Base-by-base conservation (phyloP, 257 asterid genomes). In the Striga asiatica region DNA sequence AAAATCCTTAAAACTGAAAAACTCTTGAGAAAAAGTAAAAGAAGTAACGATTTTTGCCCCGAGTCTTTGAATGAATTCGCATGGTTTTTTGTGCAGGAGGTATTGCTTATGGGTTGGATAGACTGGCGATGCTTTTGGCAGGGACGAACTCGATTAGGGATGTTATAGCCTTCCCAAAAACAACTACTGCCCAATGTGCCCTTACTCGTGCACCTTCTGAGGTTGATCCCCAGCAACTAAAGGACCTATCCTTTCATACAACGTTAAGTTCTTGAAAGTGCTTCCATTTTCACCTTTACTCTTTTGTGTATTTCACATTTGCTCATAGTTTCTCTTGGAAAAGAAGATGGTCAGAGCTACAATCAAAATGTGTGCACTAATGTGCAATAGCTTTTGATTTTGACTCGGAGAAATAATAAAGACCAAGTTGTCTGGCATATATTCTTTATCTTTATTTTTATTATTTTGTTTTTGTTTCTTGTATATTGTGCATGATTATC, bases 161-260 rank as follows among this genome's bases (percentile, higher is more conserved):
- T 51, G 97, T 92, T 8, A 92, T 92, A 23, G 99, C 95, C 31
- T 92, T 92, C 61, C 99, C 97, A 0, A 88, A 92, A 79, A 92
- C 97, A n/a, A 79, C 93, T 0, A 74, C 97, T 12, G 97, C 93
- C 13, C 94, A 81, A 21, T 92, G 99, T 32, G 95, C 97, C 51
- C 88, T 92, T 13, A 84, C 99, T 60, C 93, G 58, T 29, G 51
- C 97, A 12, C 99, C 97, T 34, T 84, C 97, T 0, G 71, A 56
- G 46, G 95, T 88, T 21, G 97, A 88, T 66, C 75, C 86, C 0
- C 91, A 70, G 58, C 99, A 88, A 71, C 83, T 84, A n/a, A 74
- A 78, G 75, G 94, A 88, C 66, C 88, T 92, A 5, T 75, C 89
- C 0, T 66, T 75, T 51, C 71, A 59, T 24, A 32, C 73, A 37